These are phyloP conservation scores for Yamadazyma blattariae DNA, from an alignment of 1,139 yeast species.

Conservation along the genomic window DNA sequence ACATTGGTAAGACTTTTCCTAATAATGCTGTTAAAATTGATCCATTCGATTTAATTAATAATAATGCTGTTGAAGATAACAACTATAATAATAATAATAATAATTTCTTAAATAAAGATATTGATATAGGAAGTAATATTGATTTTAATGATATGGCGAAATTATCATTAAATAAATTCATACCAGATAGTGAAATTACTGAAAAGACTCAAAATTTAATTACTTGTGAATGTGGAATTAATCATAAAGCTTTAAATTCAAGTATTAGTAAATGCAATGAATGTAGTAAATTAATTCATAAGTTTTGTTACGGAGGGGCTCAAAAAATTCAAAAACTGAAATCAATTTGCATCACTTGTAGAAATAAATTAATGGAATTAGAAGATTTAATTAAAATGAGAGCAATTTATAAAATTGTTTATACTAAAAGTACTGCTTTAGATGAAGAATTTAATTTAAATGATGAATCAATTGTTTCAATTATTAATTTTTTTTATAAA, in stretches of 20 bases:
- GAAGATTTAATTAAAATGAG: slow-evolving; percentile 2
- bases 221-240: slow-evolving; percentile 7
- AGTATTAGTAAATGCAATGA: neutral
- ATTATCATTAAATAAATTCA: neutral
- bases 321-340: neutral
- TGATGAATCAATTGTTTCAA: neutral
- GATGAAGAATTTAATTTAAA: slow-evolving; percentile 3
- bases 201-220: neutral
- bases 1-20: neutral
- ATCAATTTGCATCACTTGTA: slow-evolving; percentile 3
- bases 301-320: slow-evolving; percentile 2
- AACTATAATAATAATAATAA: too few relatives aligned
- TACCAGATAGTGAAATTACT: neutral
- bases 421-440: neutral
- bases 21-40: neutral
- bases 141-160: neutral
- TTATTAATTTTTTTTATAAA: slow-evolving; percentile 4
- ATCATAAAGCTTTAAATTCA: neutral
- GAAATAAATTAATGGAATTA: neutral
- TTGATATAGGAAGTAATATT: neutral
- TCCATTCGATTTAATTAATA: slow-evolving; percentile 1
- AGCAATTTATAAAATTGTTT: slow-evolving; percentile 5
- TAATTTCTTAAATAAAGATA: too few relatives aligned
- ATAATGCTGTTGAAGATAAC: neutral
- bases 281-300: slow-evolving; percentile 4